Evolutionary conservation across 345 rosid genomes (phyloP).

Genomic region (Populus alba): DNA sequence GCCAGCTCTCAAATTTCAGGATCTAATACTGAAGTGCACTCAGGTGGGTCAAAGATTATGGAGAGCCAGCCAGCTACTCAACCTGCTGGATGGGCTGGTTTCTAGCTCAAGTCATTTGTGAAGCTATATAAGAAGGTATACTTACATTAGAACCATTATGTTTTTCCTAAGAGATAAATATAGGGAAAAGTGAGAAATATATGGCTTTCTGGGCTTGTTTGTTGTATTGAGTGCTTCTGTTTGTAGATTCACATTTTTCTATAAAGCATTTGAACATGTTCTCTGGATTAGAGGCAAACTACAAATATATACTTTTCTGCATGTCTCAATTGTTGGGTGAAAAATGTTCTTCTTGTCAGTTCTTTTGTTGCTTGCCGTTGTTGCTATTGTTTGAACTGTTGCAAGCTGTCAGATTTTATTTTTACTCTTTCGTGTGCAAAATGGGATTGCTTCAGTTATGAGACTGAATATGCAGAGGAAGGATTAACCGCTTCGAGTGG

Average conservation of each 20-base stretch:
- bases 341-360: neutral
- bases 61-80: conserved; percentile 56
- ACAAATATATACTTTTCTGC: neutral
- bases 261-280: conserved; percentile 1
- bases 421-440: neutral
- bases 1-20: conserved; percentile 32
- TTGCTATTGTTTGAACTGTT: neutral
- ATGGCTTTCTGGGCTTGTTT: conserved; percentile 6
- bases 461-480: neutral
- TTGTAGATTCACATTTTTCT: conserved; percentile 5
- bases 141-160: neutral
- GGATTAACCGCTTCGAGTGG: neutral
- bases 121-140: neutral
- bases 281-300: neutral
- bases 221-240: conserved; percentile 10
- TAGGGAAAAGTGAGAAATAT: neutral
- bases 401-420: neutral
- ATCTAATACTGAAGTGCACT: conserved; percentile 42
- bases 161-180: neutral
- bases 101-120: conserved; percentile 33
- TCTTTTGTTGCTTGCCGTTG: neutral
- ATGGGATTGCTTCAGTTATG: neutral
- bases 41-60: conserved; percentile 39
- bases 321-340: neutral
- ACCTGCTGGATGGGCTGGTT: conserved; percentile 99